Conservation (phyloP, 140 eudicot species). For the Senecio squalidus region DNA sequence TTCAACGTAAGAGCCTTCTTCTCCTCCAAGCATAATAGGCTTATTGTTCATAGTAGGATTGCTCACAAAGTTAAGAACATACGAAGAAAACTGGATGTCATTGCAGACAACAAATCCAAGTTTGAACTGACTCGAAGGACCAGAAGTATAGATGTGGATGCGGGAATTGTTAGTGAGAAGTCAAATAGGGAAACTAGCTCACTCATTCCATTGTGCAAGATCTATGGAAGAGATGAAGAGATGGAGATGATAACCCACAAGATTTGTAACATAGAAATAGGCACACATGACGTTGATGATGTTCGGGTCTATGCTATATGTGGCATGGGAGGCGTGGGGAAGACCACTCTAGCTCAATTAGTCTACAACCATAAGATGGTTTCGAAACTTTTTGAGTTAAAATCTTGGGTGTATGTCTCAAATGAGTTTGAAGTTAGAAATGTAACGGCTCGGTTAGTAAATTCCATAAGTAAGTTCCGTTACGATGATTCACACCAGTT, state of each 20-base stretch:
- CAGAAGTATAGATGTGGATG: background rate
- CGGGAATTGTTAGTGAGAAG: background rate
- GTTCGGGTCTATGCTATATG: conserved; percentile 10
- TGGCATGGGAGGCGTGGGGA: conserved; percentile 21
- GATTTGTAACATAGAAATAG: conserved; percentile 6
- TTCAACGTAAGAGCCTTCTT: conserved; percentile 8
- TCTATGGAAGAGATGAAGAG: conserved; percentile 9
- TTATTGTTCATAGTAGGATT: background rate
- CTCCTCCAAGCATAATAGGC: background rate
- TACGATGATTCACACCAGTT: background rate
- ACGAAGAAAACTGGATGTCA: background rate
- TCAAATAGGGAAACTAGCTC: conserved; percentile 3
- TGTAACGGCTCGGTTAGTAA: background rate
- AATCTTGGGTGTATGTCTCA: conserved; percentile 7
- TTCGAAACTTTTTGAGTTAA: background rate
- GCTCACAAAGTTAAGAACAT: conserved; percentile 12
- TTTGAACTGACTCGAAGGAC: background rate
- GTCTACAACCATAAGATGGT: conserved; percentile 9
- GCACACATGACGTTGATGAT: background rate
- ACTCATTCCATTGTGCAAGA: background rate
- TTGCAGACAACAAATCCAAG: background rate
- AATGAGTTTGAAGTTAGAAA: background rate
- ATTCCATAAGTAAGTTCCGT: background rate
- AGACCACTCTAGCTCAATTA: conserved; percentile 10
- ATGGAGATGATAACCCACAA: background rate